Percentiles rank a stretch among this genome's conserved stretches.
phyloP scores from a whole-genome alignment of 2,329 filamentous ascomycete genomes.

The Rasamsonia emersonii region DNA sequence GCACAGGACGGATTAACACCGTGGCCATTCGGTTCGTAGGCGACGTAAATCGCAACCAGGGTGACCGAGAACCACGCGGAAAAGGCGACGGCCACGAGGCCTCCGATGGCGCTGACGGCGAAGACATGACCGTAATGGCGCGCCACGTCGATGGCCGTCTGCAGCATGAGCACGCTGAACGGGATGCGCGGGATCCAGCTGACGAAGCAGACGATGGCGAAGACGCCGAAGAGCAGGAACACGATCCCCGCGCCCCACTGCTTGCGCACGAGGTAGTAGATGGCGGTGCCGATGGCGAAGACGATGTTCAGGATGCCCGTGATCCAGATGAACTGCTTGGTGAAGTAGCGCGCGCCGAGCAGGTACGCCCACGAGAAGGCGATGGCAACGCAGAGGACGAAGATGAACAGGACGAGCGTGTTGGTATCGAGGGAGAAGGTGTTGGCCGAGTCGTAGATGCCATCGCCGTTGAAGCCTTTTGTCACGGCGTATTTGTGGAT shows the following conservation, averaged over 20 bases:
- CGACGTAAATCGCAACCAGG: slow-evolving; percentile 75
- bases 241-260: slow-evolving; percentile 83
- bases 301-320: slow-evolving; percentile 82
- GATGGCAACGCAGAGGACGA: slow-evolving; percentile 65
- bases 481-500: slow-evolving; percentile 65
- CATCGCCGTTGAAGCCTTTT: slow-evolving; percentile 56
- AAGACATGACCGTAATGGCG: slow-evolving; percentile 81
- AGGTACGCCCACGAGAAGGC: slow-evolving; percentile 72
- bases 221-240: slow-evolving; percentile 72
- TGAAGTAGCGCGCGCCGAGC: slow-evolving; percentile 64
- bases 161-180: slow-evolving; percentile 83
- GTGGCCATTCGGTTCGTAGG: slow-evolving; percentile 56
- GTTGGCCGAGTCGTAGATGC: slow-evolving; percentile 63
- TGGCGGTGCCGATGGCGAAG: slow-evolving; percentile 73
- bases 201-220: slow-evolving; percentile 74
- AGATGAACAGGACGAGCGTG: slow-evolving; percentile 76
- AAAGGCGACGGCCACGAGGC: slow-evolving; percentile 65
- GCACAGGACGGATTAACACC: slow-evolving; percentile 46
- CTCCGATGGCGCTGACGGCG: slow-evolving; percentile 73
- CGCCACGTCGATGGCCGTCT: slow-evolving; percentile 75
- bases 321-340: slow-evolving; percentile 87
- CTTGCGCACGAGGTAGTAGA: slow-evolving; percentile 69
- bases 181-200: slow-evolving; percentile 86
- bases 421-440: slow-evolving; percentile 67
- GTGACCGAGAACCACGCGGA: slow-evolving; percentile 82